Conservation (phyloP, 768 basidiomycete genomes). For the Mycena epipterygia region DNA sequence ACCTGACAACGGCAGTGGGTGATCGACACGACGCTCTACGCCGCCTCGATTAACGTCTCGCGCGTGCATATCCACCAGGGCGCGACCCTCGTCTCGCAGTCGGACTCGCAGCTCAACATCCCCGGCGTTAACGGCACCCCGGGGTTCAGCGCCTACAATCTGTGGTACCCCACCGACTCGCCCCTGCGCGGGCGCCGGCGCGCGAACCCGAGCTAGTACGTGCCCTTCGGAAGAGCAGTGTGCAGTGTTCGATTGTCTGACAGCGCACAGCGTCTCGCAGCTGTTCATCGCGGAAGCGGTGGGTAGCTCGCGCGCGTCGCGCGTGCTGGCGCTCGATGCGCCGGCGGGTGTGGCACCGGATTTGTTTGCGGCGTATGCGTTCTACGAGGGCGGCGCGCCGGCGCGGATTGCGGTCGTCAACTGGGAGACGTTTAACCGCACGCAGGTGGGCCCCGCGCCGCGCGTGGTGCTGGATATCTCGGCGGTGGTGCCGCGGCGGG, state of each 20-base stretch:
- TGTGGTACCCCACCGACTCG: slow-evolving; percentile 29
- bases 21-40: slow-evolving; percentile 16
- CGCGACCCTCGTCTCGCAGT: slow-evolving; percentile 49
- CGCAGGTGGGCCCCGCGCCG: slow-evolving; percentile 17
- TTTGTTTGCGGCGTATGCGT: slow-evolving; percentile 46
- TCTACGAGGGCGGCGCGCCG: slow-evolving; percentile 43
- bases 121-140: slow-evolving; percentile 29
- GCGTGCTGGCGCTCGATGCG: slow-evolving; percentile 38
- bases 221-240: no score
- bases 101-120: slow-evolving; percentile 44
- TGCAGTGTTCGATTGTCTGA: neutral
- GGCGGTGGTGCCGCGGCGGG: neutral
- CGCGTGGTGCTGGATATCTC: slow-evolving; percentile 12
- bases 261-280: slow-evolving; percentile 39
- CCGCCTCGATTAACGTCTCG: slow-evolving; percentile 43
- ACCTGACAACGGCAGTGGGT: slow-evolving; percentile 1
- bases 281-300: slow-evolving; percentile 50
- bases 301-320: slow-evolving; percentile 40
- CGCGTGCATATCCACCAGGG: slow-evolving; percentile 50
- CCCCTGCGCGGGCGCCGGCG: slow-evolving; percentile 19
- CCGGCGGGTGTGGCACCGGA: slow-evolving; percentile 25
- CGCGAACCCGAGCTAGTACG: slow-evolving; percentile 29
- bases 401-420: slow-evolving; percentile 46
- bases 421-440: slow-evolving; percentile 39
- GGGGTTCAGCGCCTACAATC: slow-evolving; percentile 25